Evolutionary conservation across 495 filamentous ascomycete species (phyloP), one percentile per base, ranked within the genome.

Genomic region (Xanthoparmelia taractica): DNA sequence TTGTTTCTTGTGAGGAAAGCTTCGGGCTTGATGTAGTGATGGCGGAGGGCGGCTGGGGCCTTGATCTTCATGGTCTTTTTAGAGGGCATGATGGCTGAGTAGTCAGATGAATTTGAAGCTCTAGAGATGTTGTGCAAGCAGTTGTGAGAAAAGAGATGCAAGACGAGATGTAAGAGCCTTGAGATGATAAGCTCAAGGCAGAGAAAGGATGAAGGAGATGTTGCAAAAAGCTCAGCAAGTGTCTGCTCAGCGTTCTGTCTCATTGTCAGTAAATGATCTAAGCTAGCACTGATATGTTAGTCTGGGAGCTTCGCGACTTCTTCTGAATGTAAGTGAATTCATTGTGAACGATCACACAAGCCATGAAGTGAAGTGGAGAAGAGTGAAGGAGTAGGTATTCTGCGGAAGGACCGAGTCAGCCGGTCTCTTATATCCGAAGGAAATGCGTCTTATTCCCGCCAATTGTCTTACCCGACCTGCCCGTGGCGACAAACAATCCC

Each of bases 31-130:
- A 77, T 45, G 20, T 71, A 71, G 67, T 75, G 75, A 40, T 73
- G 68, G 20, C 64, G 36, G 36, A 84, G 74, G 58, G 79, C 71
- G 13, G 76, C 64, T 2, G 79, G 70, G 57, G 76, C 59, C 12
- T 60, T 36, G 34, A 64, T 52, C n/a, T 43, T 52, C 56, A 65
- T 60, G n/a, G 56, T 63, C 31, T 61, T 36, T 57, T 27, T 2
- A 18, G 29, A 4, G 36, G 34, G 20, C 50, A 55, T 59, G 36
- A 15, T 27, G 47, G 15, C 6, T n/a, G 61, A 17, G 57, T 29
- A 20, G 27, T 41, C 13, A 52, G 48, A 52, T 33, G 38, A 59
- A 20, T 15, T 12, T 29, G 29, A 29, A 23, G 33, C 33, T 33
- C 1, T 12, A 0, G 48, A 29, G 12, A 31, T 8, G 27, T 27